A percentile compares a stretch with the other conserved stretches of the same genome.
These are phyloP conservation scores for Apocynum venetum DNA, from an alignment of 257 asterid genomes.

Conservation along the genomic window DNA sequence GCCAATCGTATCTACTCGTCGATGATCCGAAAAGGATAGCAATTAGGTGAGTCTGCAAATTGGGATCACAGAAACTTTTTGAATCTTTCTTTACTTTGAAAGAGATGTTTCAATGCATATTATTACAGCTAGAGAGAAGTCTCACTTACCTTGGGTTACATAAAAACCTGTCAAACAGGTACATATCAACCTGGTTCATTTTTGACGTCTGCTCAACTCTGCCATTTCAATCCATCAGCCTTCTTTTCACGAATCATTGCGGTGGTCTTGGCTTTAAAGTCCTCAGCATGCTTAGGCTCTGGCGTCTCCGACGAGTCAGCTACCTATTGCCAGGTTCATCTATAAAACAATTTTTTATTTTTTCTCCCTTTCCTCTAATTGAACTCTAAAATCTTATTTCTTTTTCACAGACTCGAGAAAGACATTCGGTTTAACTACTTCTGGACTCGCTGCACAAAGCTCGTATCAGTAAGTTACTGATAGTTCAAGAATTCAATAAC, in stretches of 20 bases:
- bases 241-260: slow-evolving; percentile 61
- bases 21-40: slow-evolving; percentile 68
- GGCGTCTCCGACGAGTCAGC: slow-evolving; percentile 97
- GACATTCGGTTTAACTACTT: slow-evolving; percentile 88
- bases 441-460: slow-evolving; percentile 88
- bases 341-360: not conserved
- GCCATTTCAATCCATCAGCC: slow-evolving; percentile 64
- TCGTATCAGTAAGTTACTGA: slow-evolving; percentile 54
- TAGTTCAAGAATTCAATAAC: not conserved
- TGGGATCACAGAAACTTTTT: not conserved
- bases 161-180: slow-evolving; percentile 34
- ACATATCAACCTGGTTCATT: slow-evolving; percentile 72
- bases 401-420: slow-evolving; percentile 68
- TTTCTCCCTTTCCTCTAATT: not conserved
- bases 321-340: slow-evolving; percentile 63
- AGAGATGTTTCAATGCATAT: not conserved
- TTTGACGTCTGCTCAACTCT: slow-evolving; percentile 80
- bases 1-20: slow-evolving; percentile 60
- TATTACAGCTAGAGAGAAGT: not conserved
- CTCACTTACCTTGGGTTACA: not conserved
- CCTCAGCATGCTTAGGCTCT: slow-evolving; percentile 84
- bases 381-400: not conserved
- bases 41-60: slow-evolving; percentile 41
- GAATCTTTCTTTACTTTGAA: not conserved
- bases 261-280: slow-evolving; percentile 64